Evolutionary conservation across 257 asterid species (phyloP).

Genomic region (Haberlea rhodopensis): DNA sequence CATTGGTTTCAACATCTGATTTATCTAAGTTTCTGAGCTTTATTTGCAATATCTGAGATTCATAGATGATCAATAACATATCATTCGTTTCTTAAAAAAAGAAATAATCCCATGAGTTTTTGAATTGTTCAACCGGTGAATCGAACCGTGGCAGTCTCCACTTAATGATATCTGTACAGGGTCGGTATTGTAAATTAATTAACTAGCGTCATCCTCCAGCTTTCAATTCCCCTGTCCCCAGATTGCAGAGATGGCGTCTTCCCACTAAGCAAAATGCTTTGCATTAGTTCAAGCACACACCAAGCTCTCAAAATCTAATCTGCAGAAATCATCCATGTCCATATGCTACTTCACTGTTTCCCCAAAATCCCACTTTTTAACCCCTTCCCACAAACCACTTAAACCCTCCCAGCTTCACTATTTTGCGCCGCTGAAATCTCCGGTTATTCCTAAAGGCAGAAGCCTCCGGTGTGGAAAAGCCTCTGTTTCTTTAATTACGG

Average conservation of each 20-base stretch:
- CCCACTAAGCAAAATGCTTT: slow-evolving; percentile 34
- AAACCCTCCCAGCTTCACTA: slow-evolving; percentile 34
- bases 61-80: too few species aligned
- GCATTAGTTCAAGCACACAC: slow-evolving; percentile 22
- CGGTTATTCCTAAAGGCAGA: slow-evolving; percentile 20
- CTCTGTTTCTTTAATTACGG: slow-evolving; percentile 47
- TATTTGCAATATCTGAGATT: too few species aligned
- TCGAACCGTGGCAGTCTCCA: too few species aligned
- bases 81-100: too few species aligned
- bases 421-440: slow-evolving; percentile 28
- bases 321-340: slow-evolving; percentile 46
- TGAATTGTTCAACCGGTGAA: too few species aligned
- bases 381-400: slow-evolving; percentile 35
- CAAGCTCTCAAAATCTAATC: slow-evolving; percentile 5
- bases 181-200: slow-evolving; percentile 20
- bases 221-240: not conserved
- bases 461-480: slow-evolving; percentile 27
- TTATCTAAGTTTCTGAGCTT: too few species aligned
- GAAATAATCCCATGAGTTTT: too few species aligned
- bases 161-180: slow-evolving; percentile 19
- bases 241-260: slow-evolving; percentile 22
- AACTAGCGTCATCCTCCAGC: slow-evolving; percentile 25
- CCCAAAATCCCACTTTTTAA: slow-evolving; percentile 34
- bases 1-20: too few species aligned
- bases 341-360: slow-evolving; percentile 43